Evolutionary conservation across 495 filamentous ascomycete genomes (phyloP).

Genomic region (Durotheca rogersii): DNA sequence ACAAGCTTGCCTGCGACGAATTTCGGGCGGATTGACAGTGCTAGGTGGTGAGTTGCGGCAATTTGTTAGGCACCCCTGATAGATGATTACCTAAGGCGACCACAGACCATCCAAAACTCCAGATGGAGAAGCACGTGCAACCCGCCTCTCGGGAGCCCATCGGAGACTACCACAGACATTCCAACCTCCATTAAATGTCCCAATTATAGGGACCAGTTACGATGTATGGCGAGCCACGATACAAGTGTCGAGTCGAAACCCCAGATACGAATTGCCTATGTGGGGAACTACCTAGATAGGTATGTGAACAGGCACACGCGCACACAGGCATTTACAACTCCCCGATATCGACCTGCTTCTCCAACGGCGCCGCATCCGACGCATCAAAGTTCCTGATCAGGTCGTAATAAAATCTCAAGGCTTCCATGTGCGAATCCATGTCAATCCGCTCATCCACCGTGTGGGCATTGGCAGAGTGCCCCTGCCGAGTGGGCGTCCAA

Average conservation of each 20-base stretch:
- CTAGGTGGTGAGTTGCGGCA: constrained; percentile 9
- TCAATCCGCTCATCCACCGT: constrained; percentile 58
- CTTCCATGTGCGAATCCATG: constrained; percentile 57
- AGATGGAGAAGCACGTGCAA: no score
- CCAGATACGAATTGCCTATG: no score
- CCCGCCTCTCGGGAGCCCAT: no score
- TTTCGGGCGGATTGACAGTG: not conserved
- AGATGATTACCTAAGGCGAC: not conserved
- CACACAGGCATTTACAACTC: constrained; percentile 32
- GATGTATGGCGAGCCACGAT: no score
- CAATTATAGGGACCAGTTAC: no score
- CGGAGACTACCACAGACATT: no score
- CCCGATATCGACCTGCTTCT: constrained; percentile 11
- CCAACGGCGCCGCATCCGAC: constrained; percentile 20
- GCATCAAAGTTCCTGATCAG: constrained; percentile 43
- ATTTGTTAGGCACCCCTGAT: not conserved
- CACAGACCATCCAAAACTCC: no score
- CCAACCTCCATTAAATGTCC: no score
- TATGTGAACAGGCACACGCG: no score
- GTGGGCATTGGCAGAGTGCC: constrained; percentile 52
- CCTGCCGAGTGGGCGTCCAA: constrained; percentile 54
- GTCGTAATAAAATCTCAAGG: constrained; percentile 53
- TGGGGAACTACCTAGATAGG: no score
- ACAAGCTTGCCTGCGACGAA: constrained; percentile 13
- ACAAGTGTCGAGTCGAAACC: no score